Conservation (phyloP, 768 basidiomycete genomes). For the Hypsizygus marmoreus region DNA sequence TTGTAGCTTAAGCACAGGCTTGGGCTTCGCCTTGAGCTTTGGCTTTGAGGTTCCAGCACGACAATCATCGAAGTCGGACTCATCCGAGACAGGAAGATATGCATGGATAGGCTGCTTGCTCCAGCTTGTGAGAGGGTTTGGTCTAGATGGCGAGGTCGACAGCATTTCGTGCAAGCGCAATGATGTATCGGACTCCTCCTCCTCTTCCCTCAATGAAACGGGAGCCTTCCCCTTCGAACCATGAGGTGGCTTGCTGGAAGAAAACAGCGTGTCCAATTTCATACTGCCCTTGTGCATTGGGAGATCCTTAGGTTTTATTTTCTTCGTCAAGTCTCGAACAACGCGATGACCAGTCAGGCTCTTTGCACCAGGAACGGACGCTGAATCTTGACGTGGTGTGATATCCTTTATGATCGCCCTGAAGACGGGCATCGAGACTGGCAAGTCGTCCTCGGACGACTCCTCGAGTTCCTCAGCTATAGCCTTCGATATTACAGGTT, state of each 20-base stretch:
- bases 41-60: constrained; percentile 2
- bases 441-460: not conserved
- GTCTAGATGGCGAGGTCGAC: constrained; percentile 11
- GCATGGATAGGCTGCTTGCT: not conserved
- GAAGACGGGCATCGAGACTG: no score
- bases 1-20: no score
- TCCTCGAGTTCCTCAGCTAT: not conserved
- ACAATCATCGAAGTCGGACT: constrained; percentile 14
- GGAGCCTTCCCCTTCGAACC: no score
- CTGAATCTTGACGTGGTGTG: no score
- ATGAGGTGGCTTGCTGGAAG: no score
- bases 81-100: constrained; percentile 11
- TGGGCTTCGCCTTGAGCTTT: not conserved
- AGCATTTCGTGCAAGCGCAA: constrained; percentile 1
- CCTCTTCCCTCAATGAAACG: no score
- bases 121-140: constrained; percentile 9
- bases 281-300: no score
- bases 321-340: constrained; percentile 13
- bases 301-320: not conserved
- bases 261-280: no score
- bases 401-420: no score
- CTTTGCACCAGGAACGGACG: no score
- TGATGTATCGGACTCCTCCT: constrained; percentile 7
- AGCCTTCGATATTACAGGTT: not conserved
- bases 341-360: not conserved